Base-by-base conservation (phyloP, 805 yeast genomes). In the Pichia rugopelliculosa region DNA sequence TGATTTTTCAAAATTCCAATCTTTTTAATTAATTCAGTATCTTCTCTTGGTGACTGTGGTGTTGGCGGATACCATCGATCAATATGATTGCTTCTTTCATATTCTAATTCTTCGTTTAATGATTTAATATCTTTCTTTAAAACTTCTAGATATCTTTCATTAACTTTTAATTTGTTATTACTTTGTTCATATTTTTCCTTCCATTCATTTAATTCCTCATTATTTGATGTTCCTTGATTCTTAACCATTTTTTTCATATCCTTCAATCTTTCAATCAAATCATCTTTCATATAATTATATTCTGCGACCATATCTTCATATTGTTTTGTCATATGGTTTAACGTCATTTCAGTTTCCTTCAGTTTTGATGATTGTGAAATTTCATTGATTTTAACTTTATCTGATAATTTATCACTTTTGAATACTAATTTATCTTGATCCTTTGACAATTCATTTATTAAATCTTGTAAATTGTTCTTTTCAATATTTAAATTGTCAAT, bases 1-100 rank as follows among this genome's bases (percentile, higher is more conserved):
- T 76, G 77, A 42, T 66, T 65, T 40, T 69, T 68, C 30, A 69
- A 57, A 13, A 67, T 54, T 18, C 52, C 57, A 18, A 59, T 10
- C 18, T 48, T 53, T 20, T 30, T 27, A 8, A 3, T n/a, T 1
- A 11, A 46, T 10, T 36, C 21, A 5, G 21, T 27, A 10, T 30
- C 39, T 37, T n/a, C 46, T 38, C 55, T 42, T n/a, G 64, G 59
- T 21, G 64, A 53, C 20, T 53, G 51, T 4, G 60, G 60, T 12
- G 59, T 56, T 3, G 59, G 48, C 15, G 67, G 59, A 26, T 24
- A 45, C 51, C 50, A 47, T 15, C 44, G 53, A 55, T 12, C 54
- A 44, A 18, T 58, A 55, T 26, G 67, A 42, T 30, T 18, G 15
- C 38, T 44, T 9, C 24, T 46, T 41, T 48, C 39, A 12, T 21